A percentile compares a stretch with the other conserved stretches of the same genome.
Evolutionary conservation across 768 basidiomycete genomes (phyloP).

Genomic region (Mycena maculata): DNA sequence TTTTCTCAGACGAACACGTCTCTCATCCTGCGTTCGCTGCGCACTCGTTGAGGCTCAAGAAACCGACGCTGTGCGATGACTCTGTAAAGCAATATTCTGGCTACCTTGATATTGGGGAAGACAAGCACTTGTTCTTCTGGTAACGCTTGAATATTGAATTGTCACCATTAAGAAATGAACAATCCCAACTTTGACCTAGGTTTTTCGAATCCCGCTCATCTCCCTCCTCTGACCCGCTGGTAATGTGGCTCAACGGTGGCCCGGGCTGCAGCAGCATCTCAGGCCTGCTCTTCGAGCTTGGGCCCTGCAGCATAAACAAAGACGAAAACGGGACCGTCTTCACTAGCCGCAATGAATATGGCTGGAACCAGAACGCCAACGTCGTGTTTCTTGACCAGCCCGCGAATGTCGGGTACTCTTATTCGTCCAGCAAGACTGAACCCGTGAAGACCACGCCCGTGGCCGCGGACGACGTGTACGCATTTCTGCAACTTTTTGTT

Average conservation of each 20-base stretch:
- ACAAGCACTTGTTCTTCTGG: slow-evolving; percentile 92
- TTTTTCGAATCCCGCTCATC: slow-evolving; percentile 87
- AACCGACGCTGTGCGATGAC: slow-evolving; percentile 81
- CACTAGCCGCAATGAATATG: slow-evolving; percentile 77
- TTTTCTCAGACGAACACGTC: slow-evolving; percentile 68
- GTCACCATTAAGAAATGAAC: neutral
- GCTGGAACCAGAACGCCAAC: slow-evolving; percentile 85
- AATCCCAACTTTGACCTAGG: slow-evolving; percentile 54
- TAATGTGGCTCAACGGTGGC: slow-evolving; percentile 90
- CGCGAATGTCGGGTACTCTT: slow-evolving; percentile 91
- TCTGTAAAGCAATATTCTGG: slow-evolving; percentile 84
- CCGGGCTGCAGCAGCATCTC: slow-evolving; percentile 79
- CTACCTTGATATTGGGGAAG: slow-evolving; percentile 82
- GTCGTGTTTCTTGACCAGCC: slow-evolving; percentile 85
- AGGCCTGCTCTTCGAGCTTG: slow-evolving; percentile 93
- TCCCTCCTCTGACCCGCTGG: slow-evolving; percentile 83
- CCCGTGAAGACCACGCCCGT: slow-evolving; percentile 82
- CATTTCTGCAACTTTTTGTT: slow-evolving; percentile 85
- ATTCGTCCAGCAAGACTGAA: slow-evolving; percentile 74
- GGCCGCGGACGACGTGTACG: slow-evolving; percentile 90
- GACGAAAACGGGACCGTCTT: slow-evolving; percentile 56
- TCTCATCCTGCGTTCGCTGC: slow-evolving; percentile 60
- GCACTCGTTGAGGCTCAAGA: slow-evolving; percentile 69
- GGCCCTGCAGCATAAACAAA: slow-evolving; percentile 82
- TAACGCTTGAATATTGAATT: slow-evolving; percentile 43